Evolutionary conservation across 1,139 yeast species (phyloP), one percentile per base, ranked within the genome.

Genomic region (Blastobotrys aristatus): DNA sequence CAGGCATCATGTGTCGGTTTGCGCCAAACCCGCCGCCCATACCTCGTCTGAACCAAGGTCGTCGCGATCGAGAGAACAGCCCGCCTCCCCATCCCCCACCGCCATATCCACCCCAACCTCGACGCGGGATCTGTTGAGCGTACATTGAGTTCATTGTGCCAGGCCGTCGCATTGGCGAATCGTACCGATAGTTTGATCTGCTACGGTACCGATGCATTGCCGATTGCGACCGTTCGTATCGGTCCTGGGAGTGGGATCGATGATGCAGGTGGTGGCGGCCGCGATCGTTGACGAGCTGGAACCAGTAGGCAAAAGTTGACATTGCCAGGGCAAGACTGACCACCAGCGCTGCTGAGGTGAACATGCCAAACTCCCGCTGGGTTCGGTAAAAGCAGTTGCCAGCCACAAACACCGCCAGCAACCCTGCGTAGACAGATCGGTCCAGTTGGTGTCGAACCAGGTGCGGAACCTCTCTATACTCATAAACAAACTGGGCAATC

Each of bases 381-480:
- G 30, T 21, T n/a, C 6, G 29, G 29, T 20, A 43, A 20, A 20
- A 31, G 6, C 36, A 17, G 11, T 21, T 24, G 11, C 47, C 47
- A 10, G 43, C 42, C n/a, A 44, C 38, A 24, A 44, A 44, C n/a
- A 43, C 31, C 4, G 46, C 46, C 4, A 24, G 18, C 11, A 36
- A 14, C 2, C 41, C 46, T 5, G 31, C 24, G 34, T 17, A 21
- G 10, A 31, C 37, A 8, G 41, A n/a, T 6, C 21, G n/a, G 26
- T 36, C 21, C 16, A 43, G 18, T 21, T 13, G 14, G 14, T 21
- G 36, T 21, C 46, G 17, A 17, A 27, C 11, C 3, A 13, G 8
- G 26, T 24, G 16, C 14, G 43, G 34, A 16, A 44, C 16, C 4
- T 22, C 17, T n/a, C 13, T n/a, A 22, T 35, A 31, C 11, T 44